These are phyloP conservation scores for Pleurotus platypus DNA, from an alignment of 768 basidiomycete species.

Conservation along the genomic window DNA sequence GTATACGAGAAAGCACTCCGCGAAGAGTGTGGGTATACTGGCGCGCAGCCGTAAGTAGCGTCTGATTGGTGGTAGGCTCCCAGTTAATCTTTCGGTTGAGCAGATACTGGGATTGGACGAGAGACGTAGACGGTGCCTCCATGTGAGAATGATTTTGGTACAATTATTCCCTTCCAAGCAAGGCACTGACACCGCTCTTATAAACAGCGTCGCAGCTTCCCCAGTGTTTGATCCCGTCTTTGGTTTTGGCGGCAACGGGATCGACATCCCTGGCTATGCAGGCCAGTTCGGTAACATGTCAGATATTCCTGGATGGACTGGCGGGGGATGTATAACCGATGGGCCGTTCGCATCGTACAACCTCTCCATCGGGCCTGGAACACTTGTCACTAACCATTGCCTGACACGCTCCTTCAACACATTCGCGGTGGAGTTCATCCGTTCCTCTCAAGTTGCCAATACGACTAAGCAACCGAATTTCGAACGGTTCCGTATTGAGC, in stretches of 20 bases:
- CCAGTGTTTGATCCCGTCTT: constrained; percentile 30
- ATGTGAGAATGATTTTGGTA: constrained; percentile 12
- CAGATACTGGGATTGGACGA: constrained; percentile 41
- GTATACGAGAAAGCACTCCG: constrained; percentile 28
- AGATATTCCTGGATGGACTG: constrained; percentile 4
- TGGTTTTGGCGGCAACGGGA: constrained; percentile 36
- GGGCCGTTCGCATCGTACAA: constrained; percentile 32
- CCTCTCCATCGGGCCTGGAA: constrained; percentile 31
- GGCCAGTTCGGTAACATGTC: constrained; percentile 12
- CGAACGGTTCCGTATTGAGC: constrained; percentile 29
- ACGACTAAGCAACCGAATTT: constrained; percentile 22
- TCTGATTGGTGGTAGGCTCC: neutral
- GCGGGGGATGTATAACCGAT: constrained; percentile 23
- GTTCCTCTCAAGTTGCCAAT: constrained; percentile 16
- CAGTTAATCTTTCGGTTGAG: neutral
- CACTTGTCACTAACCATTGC: constrained; percentile 25
- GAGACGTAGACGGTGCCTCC: constrained; percentile 23
- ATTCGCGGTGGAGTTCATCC: constrained; percentile 14
- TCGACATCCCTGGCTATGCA: constrained; percentile 19
- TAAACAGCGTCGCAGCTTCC: constrained; percentile 24
- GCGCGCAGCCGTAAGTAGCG: constrained; percentile 27
- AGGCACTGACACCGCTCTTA: too few species aligned
- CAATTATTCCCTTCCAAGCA: too few species aligned
- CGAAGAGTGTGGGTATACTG: constrained; percentile 31
- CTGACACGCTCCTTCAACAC: constrained; percentile 30